Evolutionary conservation across 768 basidiomycete species (phyloP).

Genomic region (Guyanaporus albipodus): DNA sequence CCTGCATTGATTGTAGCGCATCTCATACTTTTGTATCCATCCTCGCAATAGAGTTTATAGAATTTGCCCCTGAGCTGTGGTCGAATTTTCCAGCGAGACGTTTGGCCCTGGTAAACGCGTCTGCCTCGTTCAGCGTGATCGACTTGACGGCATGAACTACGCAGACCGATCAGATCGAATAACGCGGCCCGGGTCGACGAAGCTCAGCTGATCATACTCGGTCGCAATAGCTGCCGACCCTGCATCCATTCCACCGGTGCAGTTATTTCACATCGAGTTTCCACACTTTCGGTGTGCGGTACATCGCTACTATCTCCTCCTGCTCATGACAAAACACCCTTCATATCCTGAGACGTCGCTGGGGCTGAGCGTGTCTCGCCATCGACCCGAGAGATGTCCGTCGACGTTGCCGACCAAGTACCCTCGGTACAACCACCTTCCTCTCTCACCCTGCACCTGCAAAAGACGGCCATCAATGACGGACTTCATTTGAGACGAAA

Average conservation of each 20-base stretch:
- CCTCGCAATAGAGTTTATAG: conserved; percentile 1
- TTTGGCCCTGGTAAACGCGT: neutral
- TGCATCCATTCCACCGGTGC: neutral
- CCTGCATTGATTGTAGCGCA: conserved; percentile 17
- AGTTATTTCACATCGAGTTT: neutral
- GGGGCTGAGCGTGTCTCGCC: conserved; percentile 80
- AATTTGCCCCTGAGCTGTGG: neutral
- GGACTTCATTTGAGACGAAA: neutral
- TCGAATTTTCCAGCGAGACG: neutral
- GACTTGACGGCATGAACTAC: neutral
- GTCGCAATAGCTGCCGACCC: neutral
- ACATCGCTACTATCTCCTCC: conserved; percentile 52
- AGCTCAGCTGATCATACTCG: neutral
- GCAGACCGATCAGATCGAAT: neutral
- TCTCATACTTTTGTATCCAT: conserved; percentile 14
- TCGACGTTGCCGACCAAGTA: conserved; percentile 69
- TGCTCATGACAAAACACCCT: conserved; percentile 77
- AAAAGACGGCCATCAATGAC: neutral
- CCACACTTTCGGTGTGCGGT: too few relatives aligned
- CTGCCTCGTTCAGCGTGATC: neutral
- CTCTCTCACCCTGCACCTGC: conserved; percentile 68
- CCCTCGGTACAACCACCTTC: conserved; percentile 83
- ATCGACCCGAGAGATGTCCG: conserved; percentile 76
- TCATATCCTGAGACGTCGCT: conserved; percentile 69
- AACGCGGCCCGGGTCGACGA: neutral